These are phyloP conservation scores for Inonotus hispidus DNA, from an alignment of 1,284 basidiomycete species.

Conservation along the genomic window DNA sequence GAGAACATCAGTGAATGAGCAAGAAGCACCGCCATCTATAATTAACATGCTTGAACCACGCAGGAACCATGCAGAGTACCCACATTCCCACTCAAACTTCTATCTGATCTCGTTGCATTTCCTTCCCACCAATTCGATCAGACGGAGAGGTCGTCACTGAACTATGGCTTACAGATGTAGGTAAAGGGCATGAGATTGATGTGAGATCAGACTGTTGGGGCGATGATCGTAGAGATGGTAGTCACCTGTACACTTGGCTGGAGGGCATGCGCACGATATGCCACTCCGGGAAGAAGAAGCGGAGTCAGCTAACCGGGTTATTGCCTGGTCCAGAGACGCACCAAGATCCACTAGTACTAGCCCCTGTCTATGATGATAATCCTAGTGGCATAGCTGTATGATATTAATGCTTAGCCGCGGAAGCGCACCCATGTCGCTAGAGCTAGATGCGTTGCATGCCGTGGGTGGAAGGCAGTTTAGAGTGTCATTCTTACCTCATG, in stretches of 20 bases:
- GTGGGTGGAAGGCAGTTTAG: neutral
- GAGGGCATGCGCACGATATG: neutral
- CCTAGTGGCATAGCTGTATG: neutral
- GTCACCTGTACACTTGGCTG: neutral
- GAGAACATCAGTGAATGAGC: neutral
- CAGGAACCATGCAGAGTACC: neutral
- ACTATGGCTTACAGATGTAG: neutral
- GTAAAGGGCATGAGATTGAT: neutral
- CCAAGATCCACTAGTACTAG: neutral
- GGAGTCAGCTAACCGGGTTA: neutral
- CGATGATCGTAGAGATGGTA: conserved; percentile 2
- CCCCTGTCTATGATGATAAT: neutral
- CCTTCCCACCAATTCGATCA: neutral
- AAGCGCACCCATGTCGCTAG: neutral
- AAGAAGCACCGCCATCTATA: neutral
- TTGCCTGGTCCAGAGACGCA: neutral
- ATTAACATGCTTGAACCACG: neutral
- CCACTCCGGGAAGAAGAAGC: neutral
- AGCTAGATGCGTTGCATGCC: neutral
- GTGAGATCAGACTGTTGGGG: neutral
- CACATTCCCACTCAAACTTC: neutral
- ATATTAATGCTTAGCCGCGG: neutral
- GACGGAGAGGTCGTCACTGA: neutral
- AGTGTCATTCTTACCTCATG: neutral
- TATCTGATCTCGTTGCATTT: neutral